phyloP scores from a whole-genome alignment of 2,329 filamentous ascomycete species.

The Fusarium camptoceras region DNA sequence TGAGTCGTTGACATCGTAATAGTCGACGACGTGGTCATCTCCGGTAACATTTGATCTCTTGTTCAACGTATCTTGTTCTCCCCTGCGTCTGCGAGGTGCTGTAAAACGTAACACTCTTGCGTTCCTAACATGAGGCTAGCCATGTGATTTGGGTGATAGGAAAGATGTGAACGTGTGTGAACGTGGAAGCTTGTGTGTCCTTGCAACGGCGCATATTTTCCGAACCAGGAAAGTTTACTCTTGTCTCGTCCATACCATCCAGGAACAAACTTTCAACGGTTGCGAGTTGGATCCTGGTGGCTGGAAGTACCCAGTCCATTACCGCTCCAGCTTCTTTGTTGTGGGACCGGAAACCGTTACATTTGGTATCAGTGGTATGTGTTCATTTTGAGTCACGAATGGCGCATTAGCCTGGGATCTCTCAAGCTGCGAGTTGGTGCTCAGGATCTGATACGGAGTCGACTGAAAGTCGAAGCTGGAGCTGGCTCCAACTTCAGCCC shows the following conservation, averaged over 20 bases:
- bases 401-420: slow-evolving; percentile 28
- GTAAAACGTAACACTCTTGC: slow-evolving; percentile 26
- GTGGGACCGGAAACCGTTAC: slow-evolving; percentile 42
- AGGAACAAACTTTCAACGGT: slow-evolving; percentile 34
- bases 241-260: slow-evolving; percentile 28
- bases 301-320: slow-evolving; percentile 20
- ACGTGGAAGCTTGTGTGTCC: slow-evolving; percentile 17
- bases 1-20: slow-evolving; percentile 29
- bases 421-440: slow-evolving; percentile 6
- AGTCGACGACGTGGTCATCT: slow-evolving; percentile 30
- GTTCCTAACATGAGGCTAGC: slow-evolving; percentile 28
- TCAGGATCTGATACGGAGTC: slow-evolving; percentile 4
- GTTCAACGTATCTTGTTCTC: slow-evolving; percentile 29
- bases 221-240: slow-evolving; percentile 32
- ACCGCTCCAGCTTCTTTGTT: slow-evolving; percentile 27
- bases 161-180: slow-evolving; percentile 14
- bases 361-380: slow-evolving; percentile 26
- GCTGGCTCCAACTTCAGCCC: slow-evolving; percentile 18
- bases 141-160: slow-evolving; percentile 35
- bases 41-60: slow-evolving; percentile 23
- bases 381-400: slow-evolving; percentile 40
- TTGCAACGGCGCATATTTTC: slow-evolving; percentile 20
- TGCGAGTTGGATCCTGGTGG: slow-evolving; percentile 17
- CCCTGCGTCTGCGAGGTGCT: slow-evolving; percentile 33
- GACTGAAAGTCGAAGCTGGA: slow-evolving; percentile 3